Base-by-base conservation (phyloP, 2,329 filamentous ascomycete species). In the Ceratocystiopsis brevicomis region DNA sequence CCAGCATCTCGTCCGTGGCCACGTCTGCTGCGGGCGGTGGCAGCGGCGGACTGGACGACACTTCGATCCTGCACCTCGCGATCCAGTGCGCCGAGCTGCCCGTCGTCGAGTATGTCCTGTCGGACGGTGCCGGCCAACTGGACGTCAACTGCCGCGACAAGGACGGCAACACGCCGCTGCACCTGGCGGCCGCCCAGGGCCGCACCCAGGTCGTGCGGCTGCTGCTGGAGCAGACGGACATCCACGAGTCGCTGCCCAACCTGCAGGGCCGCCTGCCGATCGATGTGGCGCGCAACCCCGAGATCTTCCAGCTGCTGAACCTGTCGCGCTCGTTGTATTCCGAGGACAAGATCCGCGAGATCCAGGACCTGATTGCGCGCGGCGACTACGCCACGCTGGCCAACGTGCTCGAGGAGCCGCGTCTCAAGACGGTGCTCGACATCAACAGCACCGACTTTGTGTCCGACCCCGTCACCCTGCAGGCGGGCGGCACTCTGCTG, bases 261-360 rank as follows among this genome's bases (percentile, higher is more conserved):
- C 77, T 78, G 54, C 78, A 83, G 45, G 86, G 85, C 43, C 85
- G 87, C 54, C 73, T 86, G 4, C 78, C 90, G 6, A 73, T 96
- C 42, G 90, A 98, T 54, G 67, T 95, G 37, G 85, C 90, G 5
- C 78, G 87, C 36, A 95, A 78, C 21, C 85, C 90, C 1, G 88
- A 96, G 16, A 95, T 96, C 45, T 96, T 93, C 63, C 87, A 96
- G 61, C 79, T 88, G 54, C 69, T 98, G 42, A 90, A 98, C 60
- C 76, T 96, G 15, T 79, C 86, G 10, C 75, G 87, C 38, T 93
- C 87, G 5, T 67, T 95, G 41, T 96, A 88, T 58, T 79, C 92
- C 44, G 90, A 98, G 54, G 71, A 70, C 49, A 92, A 88, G 57
- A 76, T 92, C 14, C 78, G 77, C 54, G 77, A 88, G 56, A 78